These are phyloP conservation scores for Trametes maxima DNA, from an alignment of 768 basidiomycete species.

Conservation along the genomic window DNA sequence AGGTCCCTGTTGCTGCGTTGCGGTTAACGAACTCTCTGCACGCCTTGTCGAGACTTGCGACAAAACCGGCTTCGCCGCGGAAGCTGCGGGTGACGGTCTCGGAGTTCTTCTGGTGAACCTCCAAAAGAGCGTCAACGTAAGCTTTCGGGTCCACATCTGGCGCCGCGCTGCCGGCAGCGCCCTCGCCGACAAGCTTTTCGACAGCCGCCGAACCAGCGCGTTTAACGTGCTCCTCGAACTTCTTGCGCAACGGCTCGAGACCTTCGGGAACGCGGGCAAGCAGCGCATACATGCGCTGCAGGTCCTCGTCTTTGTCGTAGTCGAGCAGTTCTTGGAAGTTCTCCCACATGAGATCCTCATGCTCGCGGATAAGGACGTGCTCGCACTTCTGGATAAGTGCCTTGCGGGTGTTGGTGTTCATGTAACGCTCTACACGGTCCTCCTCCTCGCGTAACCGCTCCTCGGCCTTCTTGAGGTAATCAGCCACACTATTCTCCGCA, in stretches of 20 bases:
- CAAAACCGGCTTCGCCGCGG: constrained; percentile 90
- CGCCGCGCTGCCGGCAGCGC: constrained; percentile 51
- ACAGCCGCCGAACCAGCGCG: constrained; percentile 83
- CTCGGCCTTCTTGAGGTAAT: constrained; percentile 95
- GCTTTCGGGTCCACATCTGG: constrained; percentile 80
- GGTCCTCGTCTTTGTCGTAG: constrained; percentile 91
- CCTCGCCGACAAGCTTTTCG: constrained; percentile 63
- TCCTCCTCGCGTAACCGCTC: constrained; percentile 92
- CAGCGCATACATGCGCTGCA: constrained; percentile 94
- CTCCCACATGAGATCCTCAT: constrained; percentile 85
- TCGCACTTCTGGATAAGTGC: constrained; percentile 83
- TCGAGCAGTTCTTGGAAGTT: constrained; percentile 90
- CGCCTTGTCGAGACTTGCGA: constrained; percentile 91
- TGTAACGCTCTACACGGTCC: constrained; percentile 91
- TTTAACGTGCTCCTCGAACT: constrained; percentile 96
- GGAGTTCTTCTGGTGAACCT: constrained; percentile 90
- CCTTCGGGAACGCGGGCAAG: constrained; percentile 89
- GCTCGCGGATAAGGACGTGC: constrained; percentile 86
- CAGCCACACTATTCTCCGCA: constrained; percentile 84
- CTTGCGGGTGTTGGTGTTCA: constrained; percentile 88
- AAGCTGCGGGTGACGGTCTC: constrained; percentile 89
- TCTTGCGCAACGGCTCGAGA: constrained; percentile 86
- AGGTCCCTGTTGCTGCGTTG: constrained; percentile 87
- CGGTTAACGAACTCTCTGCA: constrained; percentile 95
- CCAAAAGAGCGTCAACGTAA: constrained; percentile 90